Evolutionary conservation across 331 rosid species (phyloP).

Genomic region (Cydonia oblonga): DNA sequence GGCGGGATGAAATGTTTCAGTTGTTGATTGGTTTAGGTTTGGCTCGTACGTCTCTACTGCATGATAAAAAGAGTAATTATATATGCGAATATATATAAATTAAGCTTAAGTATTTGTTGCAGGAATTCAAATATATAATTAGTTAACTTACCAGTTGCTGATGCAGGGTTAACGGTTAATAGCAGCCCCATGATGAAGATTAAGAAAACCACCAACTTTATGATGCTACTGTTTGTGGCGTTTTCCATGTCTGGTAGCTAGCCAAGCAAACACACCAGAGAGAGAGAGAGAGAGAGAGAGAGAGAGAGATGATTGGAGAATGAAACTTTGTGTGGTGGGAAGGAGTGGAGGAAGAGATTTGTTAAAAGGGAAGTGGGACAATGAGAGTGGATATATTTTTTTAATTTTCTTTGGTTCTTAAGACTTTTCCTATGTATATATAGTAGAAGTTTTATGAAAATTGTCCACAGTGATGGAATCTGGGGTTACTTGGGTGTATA

Average conservation of each 20-base stretch:
- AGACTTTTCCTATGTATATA: not conserved
- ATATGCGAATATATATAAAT: too few relatives aligned
- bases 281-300: not conserved
- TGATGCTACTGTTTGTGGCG: not conserved
- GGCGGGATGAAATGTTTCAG: not conserved
- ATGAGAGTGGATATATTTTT: not conserved
- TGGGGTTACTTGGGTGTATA: not conserved
- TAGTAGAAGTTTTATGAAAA: not conserved
- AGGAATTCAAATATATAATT: not conserved
- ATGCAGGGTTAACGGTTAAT: not conserved
- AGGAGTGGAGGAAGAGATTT: conserved; percentile 8
- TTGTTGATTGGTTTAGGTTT: not conserved
- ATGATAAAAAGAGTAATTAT: not conserved
- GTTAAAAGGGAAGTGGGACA: not conserved
- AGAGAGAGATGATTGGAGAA: not conserved
- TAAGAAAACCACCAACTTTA: not conserved
- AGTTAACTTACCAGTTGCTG: conserved; percentile 6
- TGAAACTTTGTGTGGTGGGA: conserved; percentile 15
- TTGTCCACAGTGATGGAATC: not conserved
- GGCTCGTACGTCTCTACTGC: not conserved
- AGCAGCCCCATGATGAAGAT: conserved; percentile 1
- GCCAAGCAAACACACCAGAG: not conserved
- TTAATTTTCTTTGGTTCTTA: not conserved
- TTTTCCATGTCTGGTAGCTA: conserved; percentile 1
- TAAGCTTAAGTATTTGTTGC: not conserved